These are phyloP conservation scores for Vachellia pachyceras DNA, from an alignment of 306 rosid species.

Conservation along the genomic window DNA sequence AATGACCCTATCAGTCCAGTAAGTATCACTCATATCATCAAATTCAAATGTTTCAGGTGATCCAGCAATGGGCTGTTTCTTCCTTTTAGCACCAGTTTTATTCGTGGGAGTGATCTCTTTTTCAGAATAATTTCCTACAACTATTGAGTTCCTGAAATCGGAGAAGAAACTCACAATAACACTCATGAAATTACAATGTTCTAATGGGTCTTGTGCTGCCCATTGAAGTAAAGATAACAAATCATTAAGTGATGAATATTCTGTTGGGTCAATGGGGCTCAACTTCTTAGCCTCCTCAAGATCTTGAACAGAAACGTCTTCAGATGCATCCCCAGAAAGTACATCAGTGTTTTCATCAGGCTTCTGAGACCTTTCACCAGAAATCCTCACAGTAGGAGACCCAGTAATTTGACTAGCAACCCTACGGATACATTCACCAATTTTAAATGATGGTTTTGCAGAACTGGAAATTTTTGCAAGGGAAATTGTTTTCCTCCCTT, in stretches of 20 bases:
- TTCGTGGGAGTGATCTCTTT: conserved; percentile 45
- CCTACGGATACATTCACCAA: conserved; percentile 93
- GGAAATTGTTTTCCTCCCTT: conserved; percentile 66
- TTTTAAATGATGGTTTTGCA: conserved; percentile 72
- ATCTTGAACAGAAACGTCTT: conserved; percentile 46
- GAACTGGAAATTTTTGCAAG: conserved; percentile 59
- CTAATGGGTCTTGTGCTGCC: conserved; percentile 75
- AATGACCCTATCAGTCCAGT: conserved; percentile 94
- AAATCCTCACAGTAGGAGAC: conserved; percentile 58
- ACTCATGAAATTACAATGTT: conserved; percentile 46
- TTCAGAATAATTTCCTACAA: conserved; percentile 48
- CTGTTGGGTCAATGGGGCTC: conserved; percentile 47
- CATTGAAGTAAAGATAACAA: conserved; percentile 70
- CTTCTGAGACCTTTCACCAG: conserved; percentile 62
- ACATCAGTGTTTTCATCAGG: conserved; percentile 52
- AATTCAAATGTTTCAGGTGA: conserved; percentile 84
- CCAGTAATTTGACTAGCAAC: conserved; percentile 92
- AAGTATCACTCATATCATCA: conserved; percentile 93
- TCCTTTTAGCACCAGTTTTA: conserved; percentile 68
- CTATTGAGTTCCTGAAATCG: conserved; percentile 77
- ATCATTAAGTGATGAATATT: conserved; percentile 70
- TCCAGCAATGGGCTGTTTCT: conserved; percentile 46
- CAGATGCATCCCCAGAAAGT: conserved; percentile 49
- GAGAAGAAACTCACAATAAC: conserved; percentile 74
- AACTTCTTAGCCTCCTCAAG: conserved; percentile 59